These are phyloP conservation scores for Mesembryanthemum crystallinum DNA, from an alignment of 148 eudicot species.

Conservation along the genomic window DNA sequence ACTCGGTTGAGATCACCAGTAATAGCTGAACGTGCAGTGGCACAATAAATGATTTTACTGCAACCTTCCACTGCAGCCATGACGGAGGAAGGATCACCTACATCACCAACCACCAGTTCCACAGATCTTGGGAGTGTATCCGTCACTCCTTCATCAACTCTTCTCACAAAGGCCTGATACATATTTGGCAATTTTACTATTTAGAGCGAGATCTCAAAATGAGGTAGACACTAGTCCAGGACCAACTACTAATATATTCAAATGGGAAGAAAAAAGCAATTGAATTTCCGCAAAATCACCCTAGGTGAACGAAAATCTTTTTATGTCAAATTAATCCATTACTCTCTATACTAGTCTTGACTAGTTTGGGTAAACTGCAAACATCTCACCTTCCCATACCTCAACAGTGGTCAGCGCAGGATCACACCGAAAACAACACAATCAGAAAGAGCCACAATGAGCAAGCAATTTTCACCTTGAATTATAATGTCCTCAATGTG, in stretches of 20 bases:
- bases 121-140: constrained; percentile 97
- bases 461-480: background rate
- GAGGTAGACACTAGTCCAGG: background rate
- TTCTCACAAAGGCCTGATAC: constrained; percentile 78
- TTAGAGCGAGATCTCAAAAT: constrained; percentile 10
- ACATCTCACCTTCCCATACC: no score
- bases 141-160: constrained; percentile 51
- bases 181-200: background rate
- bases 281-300: background rate
- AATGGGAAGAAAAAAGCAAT: background rate
- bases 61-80: constrained; percentile 68
- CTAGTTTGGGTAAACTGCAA: background rate
- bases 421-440: background rate
- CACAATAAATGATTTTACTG: constrained; percentile 88
- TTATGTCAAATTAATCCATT: background rate
- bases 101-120: constrained; percentile 83
- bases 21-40: constrained; percentile 93
- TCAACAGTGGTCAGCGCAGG: no score
- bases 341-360: background rate
- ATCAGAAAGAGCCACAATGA: background rate
- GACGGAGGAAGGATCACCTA: constrained; percentile 75
- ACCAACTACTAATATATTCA: background rate
- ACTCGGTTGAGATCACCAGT: constrained; percentile 92
- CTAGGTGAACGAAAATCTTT: background rate
- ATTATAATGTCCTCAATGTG: no score